A percentile compares a stretch with the other conserved stretches of the same genome.
Conservation (phyloP, 164 flowering plant species). For the Nymphaea colorata region DNA sequence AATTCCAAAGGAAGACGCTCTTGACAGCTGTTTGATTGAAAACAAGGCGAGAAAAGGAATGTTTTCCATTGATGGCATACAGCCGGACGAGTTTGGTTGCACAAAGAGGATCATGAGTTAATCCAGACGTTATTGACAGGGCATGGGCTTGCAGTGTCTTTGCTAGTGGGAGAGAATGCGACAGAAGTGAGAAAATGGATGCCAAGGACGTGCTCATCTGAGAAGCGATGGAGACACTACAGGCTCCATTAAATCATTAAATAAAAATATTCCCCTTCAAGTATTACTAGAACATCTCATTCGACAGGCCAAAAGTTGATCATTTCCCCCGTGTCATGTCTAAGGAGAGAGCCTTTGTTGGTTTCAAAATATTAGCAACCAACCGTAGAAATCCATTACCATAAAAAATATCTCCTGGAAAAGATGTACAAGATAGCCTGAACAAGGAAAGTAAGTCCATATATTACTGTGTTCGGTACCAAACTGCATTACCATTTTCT, state of each 20-base stretch:
- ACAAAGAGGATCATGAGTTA: constrained; percentile 50
- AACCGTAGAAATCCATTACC: too few species aligned
- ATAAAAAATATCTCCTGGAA: too few species aligned
- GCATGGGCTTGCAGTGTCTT: constrained; percentile 50
- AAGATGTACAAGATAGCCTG: too few species aligned
- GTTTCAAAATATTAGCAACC: too few species aligned
- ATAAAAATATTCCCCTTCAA: not conserved
- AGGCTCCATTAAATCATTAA: not conserved
- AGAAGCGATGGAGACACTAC: too few species aligned
- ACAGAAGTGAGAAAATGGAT: constrained; percentile 33
- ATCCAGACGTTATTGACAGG: constrained; percentile 24
- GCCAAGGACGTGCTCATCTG: constrained; percentile 1
- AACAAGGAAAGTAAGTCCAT: too few species aligned
- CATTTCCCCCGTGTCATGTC: too few species aligned
- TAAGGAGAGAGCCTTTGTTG: too few species aligned
- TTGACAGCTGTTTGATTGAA: constrained; percentile 43
- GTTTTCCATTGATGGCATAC: constrained; percentile 39
- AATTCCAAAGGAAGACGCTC: constrained; percentile 74
- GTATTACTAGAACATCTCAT: too few species aligned
- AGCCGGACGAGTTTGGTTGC: constrained; percentile 49
- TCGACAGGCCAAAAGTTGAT: too few species aligned
- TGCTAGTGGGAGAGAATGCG: constrained; percentile 29
- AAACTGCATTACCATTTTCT: constrained; percentile 32
- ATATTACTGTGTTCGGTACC: too few species aligned
- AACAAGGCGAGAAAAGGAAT: constrained; percentile 39